These are phyloP conservation scores for Platanthera zijinensis DNA, from an alignment of 106 monocot species.

Conservation along the genomic window DNA sequence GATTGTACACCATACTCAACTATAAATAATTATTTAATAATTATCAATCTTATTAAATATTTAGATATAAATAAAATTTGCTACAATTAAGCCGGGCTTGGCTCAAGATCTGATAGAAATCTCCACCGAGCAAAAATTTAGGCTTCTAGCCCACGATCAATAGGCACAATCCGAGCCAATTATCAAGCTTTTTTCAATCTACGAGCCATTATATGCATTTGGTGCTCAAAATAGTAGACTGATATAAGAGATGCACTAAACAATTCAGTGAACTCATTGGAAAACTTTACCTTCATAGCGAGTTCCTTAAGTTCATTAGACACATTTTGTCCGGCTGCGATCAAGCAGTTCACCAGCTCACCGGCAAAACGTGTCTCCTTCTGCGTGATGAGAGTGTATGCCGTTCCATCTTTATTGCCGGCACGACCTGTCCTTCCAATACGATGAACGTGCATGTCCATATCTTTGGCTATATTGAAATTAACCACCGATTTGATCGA, in stretches of 20 bases:
- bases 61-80: too few species aligned
- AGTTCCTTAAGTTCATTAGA: slow-evolving; percentile 82
- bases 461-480: slow-evolving; percentile 87
- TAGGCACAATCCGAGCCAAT: too few species aligned
- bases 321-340: slow-evolving; percentile 91
- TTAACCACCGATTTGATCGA: slow-evolving; percentile 95
- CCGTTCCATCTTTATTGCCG: slow-evolving; percentile 91
- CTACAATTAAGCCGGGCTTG: too few species aligned
- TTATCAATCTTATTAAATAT: too few species aligned
- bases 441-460: slow-evolving; percentile 98
- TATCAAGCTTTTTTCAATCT: too few species aligned
- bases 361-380: slow-evolving; percentile 95
- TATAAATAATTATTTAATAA: too few species aligned
- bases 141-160: too few species aligned
- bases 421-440: slow-evolving; percentile 99
- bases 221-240: background rate
- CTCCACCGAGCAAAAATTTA: too few species aligned
- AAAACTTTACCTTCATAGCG: slow-evolving; percentile 86
- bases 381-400: slow-evolving; percentile 79
- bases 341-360: slow-evolving; percentile 78
- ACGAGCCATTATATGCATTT: too few species aligned
- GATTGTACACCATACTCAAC: too few species aligned
- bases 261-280: background rate
- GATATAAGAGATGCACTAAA: background rate
- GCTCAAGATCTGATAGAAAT: too few species aligned